Evolutionary conservation across 805 yeast genomes (phyloP).

Genomic region (Suhomyces canberraensis): DNA sequence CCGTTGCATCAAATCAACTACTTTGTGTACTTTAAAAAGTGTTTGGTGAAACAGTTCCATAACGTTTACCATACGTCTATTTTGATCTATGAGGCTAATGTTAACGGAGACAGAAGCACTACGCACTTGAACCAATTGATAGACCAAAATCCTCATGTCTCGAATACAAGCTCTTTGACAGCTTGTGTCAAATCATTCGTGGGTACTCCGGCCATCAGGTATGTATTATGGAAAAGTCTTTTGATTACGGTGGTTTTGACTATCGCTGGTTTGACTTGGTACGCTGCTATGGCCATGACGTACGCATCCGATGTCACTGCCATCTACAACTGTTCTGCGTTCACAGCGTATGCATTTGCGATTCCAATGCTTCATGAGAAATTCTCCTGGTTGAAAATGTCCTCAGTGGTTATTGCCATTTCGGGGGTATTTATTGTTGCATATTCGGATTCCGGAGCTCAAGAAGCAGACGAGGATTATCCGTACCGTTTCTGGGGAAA

Average conservation of each 20-base stretch:
- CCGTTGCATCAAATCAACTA: constrained; percentile 14
- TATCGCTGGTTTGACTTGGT: constrained; percentile 82
- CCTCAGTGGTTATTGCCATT: constrained; percentile 69
- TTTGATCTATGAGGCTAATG: constrained; percentile 40
- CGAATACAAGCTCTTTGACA: constrained; percentile 28
- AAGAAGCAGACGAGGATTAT: constrained; percentile 27
- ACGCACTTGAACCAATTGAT: constrained; percentile 32
- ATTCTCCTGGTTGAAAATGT: constrained; percentile 58
- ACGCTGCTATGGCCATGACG: constrained; percentile 74
- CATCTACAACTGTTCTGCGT: constrained; percentile 85
- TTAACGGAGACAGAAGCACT: constrained; percentile 32
- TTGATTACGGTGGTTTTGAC: constrained; percentile 58
- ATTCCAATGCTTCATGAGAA: constrained; percentile 68
- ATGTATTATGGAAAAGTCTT: constrained; percentile 43
- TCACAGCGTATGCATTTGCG: constrained; percentile 82
- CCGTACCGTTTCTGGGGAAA: constrained; percentile 71
- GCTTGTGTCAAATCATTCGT: constrained; percentile 36
- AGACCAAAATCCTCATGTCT: constrained; percentile 34
- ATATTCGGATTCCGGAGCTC: constrained; percentile 43
- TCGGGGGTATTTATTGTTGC: constrained; percentile 78
- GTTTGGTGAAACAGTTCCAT: constrained; percentile 40
- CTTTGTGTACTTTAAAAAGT: constrained; percentile 30
- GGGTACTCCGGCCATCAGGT: constrained; percentile 44
- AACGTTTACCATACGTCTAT: constrained; percentile 43
- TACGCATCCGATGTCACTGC: constrained; percentile 88